Base-by-base conservation (phyloP, 495 filamentous ascomycete species). In the Saxispiralis lemnorum region DNA sequence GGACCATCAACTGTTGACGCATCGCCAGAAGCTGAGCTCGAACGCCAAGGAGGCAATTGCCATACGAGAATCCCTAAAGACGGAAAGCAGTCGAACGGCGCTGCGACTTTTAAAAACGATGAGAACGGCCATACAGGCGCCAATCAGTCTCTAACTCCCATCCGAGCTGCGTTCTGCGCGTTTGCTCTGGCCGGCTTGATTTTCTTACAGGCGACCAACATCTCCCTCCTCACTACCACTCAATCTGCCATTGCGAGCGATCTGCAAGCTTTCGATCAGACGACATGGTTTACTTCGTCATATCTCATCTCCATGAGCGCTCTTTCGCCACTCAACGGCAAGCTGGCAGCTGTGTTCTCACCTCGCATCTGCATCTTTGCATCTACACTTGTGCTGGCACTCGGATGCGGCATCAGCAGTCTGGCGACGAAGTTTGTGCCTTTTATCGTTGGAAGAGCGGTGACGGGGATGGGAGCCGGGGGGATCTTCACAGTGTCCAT, bases 271-370 rank as follows among this genome's bases (percentile, higher is more conserved):
- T 85, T 79, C 54, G 72, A 72, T 19, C 59, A 74, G 35, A 73
- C 73, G 15, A 76, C 71, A 48, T 88, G 81, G 81, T 79, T 88
- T 49, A 83, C 79, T 6, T 76, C 76, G 19, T 62, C 78, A 1
- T 86, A 79, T 56, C 57, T 78, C 47, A 83, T 88, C 46, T 72
- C 76, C 34, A 68, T 73, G 66, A 78, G 78, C 34, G 76, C 71
- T 15, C 62, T 77, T 3, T 66, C 73, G 0, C 81, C 81, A 0
- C 55, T 88, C 1, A 64, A 67, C 7, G 81, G 81, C 6, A 68
- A 79, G 31, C 61, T 86, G 7, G 69, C 72, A 17, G 69, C 73
- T 47, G 69, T 84, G 17, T 83, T 85, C 55, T 71, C 74, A 1
- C 70, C 79, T 0, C 68, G 76, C 7, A 41, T 61, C 38, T 76